Percentiles rank a stretch among this genome's conserved stretches.
Conservation (phyloP, 2,329 filamentous ascomycete species). For the Aspergillus cejpii region DNA sequence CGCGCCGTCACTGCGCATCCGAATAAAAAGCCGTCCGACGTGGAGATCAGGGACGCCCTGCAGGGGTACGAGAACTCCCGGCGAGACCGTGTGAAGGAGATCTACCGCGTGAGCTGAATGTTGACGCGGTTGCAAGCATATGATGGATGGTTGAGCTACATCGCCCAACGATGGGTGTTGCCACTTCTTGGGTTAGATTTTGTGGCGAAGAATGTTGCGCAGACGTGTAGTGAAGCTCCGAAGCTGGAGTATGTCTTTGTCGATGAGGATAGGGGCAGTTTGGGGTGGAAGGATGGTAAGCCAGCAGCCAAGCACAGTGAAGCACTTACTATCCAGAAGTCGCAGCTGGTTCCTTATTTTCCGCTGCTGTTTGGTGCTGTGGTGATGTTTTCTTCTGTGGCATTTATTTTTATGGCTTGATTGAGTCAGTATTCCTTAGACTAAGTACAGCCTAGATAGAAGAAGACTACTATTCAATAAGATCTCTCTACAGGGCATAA, state of each 20-base stretch:
- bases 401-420: constrained; percentile 6
- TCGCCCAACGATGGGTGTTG: constrained; percentile 5
- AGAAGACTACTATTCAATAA: not conserved
- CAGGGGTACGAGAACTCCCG: constrained; percentile 5
- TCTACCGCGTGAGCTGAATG: constrained; percentile 5
- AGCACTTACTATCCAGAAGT: not conserved
- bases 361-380: constrained; percentile 6
- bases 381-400: constrained; percentile 7
- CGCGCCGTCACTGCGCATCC: constrained; percentile 4
- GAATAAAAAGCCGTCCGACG: constrained; percentile 6
- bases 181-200: constrained; percentile 5
- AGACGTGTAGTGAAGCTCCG: constrained; percentile 7
- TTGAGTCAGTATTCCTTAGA: not conserved
- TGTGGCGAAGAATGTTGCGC: constrained; percentile 7
- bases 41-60: constrained; percentile 4
- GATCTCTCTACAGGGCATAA: constrained; percentile 4
- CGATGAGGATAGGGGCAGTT: constrained; percentile 5
- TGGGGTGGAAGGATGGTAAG: constrained; percentile 6
- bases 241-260: constrained; percentile 7
- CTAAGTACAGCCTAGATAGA: not conserved
- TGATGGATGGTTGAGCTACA: constrained; percentile 6
- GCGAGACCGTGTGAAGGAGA: constrained; percentile 3
- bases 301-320: constrained; percentile 5
- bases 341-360: constrained; percentile 1
- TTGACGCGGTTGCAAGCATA: constrained; percentile 6